These are phyloP conservation scores for Aspergillus nomiae DNA, from an alignment of 2,329 filamentous ascomycete species.

Conservation along the genomic window DNA sequence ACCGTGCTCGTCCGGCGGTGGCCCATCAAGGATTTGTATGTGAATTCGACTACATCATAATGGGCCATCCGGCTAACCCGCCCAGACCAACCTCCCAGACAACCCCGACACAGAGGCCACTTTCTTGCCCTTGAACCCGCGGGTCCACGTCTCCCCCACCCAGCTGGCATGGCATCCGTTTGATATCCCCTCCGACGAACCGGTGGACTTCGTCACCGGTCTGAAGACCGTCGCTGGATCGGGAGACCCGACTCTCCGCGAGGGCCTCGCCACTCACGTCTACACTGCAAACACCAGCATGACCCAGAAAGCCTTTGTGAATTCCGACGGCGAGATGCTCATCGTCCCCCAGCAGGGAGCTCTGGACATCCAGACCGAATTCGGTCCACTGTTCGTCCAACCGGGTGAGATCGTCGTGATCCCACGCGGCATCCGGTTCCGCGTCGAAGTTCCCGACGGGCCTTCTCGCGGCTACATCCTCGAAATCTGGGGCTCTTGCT, in stretches of 20 bases:
- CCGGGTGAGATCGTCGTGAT: slow-evolving; percentile 70
- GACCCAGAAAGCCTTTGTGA: slow-evolving; percentile 60
- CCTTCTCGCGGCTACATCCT: slow-evolving; percentile 67
- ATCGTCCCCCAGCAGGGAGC: slow-evolving; percentile 67
- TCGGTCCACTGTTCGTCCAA: slow-evolving; percentile 64
- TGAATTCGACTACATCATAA: background rate
- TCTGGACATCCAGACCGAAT: slow-evolving; percentile 69
- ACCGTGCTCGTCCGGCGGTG: slow-evolving; percentile 58
- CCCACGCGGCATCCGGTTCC: slow-evolving; percentile 66
- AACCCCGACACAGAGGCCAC: slow-evolving; percentile 36
- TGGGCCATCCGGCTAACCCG: background rate
- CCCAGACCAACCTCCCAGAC: slow-evolving; percentile 50
- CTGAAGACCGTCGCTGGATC: slow-evolving; percentile 58
- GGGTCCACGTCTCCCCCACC: slow-evolving; percentile 58
- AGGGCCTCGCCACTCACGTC: slow-evolving; percentile 58
- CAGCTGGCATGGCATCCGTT: slow-evolving; percentile 62
- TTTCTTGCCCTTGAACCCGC: slow-evolving; percentile 49
- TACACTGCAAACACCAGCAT: slow-evolving; percentile 60
- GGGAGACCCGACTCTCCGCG: slow-evolving; percentile 59
- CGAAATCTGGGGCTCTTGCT: slow-evolving; percentile 67
- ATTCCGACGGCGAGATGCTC: slow-evolving; percentile 66
- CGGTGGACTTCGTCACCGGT: slow-evolving; percentile 59
- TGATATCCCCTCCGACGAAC: slow-evolving; percentile 50
- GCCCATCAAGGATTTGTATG: slow-evolving; percentile 56
- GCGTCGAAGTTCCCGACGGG: slow-evolving; percentile 61